A percentile compares a stretch with the other conserved stretches of the same genome.
These are phyloP conservation scores for Oropetium thomaeum DNA, from an alignment of 176 grass and related monocot genomes.

Conservation along the genomic window DNA sequence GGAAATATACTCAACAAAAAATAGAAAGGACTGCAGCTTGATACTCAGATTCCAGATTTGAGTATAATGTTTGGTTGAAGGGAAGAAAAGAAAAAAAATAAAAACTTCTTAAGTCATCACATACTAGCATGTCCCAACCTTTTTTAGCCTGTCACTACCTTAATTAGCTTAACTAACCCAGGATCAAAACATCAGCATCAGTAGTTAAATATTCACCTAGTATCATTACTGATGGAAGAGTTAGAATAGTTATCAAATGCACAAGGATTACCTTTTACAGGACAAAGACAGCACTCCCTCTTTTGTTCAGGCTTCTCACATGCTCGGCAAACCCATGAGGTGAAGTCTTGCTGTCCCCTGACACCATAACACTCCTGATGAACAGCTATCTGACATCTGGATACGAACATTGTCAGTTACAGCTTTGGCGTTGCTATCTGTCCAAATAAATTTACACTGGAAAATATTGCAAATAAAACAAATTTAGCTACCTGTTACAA, in stretches of 20 bases:
- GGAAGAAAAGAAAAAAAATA: neutral
- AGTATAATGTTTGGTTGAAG: neutral
- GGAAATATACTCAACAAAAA: constrained; percentile 17
- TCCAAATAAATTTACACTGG: constrained; percentile 8
- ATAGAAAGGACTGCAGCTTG: neutral
- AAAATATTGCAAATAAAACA: constrained; percentile 1
- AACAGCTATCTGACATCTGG: constrained; percentile 98
- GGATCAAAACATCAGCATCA: neutral
- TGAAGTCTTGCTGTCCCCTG: constrained; percentile 81
- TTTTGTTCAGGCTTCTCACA: constrained; percentile 85
- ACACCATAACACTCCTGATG: constrained; percentile 99
- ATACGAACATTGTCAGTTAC: constrained; percentile 27
- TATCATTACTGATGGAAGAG: constrained; percentile 11
- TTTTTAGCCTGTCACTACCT: neutral
- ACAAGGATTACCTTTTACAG: constrained; percentile 74
- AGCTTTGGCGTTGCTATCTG: constrained; percentile 4
- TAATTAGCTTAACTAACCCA: constrained; percentile 14
- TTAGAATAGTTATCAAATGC: constrained; percentile 24
- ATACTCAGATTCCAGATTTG: constrained; percentile 16
- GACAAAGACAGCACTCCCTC: constrained; percentile 91
- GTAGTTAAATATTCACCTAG: neutral
- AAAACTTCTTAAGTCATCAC: neutral
- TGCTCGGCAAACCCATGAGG: constrained; percentile 91
- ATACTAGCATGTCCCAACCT: too few species aligned
- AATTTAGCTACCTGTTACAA: constrained; percentile 72